Percentiles rank a stretch among this genome's conserved stretches.
Conservation (phyloP, 2,329 filamentous ascomycete genomes). For the Exophiala phaeomuriformis region DNA sequence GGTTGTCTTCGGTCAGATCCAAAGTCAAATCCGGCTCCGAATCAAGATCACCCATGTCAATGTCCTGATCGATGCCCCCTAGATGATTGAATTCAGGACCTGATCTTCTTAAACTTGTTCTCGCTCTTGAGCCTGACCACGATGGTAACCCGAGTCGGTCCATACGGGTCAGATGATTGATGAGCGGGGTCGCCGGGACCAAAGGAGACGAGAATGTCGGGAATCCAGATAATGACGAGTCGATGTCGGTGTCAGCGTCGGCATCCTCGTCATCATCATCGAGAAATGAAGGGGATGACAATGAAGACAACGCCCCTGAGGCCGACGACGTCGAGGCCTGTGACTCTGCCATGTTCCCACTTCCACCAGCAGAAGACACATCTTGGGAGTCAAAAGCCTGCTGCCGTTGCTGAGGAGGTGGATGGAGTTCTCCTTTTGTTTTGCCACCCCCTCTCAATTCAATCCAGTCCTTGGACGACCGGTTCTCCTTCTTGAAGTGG, state of each 20-base stretch:
- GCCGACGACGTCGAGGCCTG: neutral
- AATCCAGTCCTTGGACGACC: slow-evolving; percentile 15
- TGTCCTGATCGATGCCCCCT: too few species aligned
- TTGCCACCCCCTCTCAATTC: slow-evolving; percentile 17
- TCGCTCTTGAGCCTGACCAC: too few species aligned
- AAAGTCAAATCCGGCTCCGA: too few species aligned
- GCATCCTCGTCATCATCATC: neutral
- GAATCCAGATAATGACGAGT: neutral
- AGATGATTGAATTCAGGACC: too few species aligned
- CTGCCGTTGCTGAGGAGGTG: neutral
- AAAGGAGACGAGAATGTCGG: neutral
- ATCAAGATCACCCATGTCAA: too few species aligned
- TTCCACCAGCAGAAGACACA: too few species aligned
- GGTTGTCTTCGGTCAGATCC: too few species aligned
- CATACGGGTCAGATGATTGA: too few species aligned
- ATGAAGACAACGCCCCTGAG: neutral
- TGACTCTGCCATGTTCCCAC: neutral
- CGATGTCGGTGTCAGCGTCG: too few species aligned
- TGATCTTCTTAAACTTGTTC: too few species aligned
- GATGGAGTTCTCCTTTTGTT: slow-evolving; percentile 1
- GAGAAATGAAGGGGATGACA: neutral
- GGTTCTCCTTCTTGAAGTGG: slow-evolving; percentile 37
- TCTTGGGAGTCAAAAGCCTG: too few species aligned
- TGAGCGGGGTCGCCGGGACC: neutral
- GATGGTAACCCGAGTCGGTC: too few species aligned